Base-by-base conservation (phyloP, 805 yeast genomes). In the Ogataea wickerhamii region DNA sequence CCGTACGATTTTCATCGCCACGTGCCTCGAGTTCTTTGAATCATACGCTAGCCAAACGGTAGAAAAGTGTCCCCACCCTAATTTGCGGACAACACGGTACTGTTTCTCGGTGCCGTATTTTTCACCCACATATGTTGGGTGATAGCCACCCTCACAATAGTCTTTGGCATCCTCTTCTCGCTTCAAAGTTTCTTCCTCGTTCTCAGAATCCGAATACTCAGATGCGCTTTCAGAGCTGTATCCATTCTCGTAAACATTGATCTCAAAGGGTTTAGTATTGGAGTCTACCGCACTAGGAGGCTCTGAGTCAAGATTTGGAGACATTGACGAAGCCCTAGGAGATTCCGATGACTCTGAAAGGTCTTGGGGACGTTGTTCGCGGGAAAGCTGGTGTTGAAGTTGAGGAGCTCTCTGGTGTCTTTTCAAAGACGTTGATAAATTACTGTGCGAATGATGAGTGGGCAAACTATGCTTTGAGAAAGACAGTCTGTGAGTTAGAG, bases 51-150 rank as follows among this genome's bases (percentile, higher is more conserved):
- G 56, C 85, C 85, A 80, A n/a, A 80, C 86, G 1, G 85, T 78
- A 27, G 82, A 74, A 49, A 80, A 80, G 51, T 79, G 83, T 24
- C 87, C 86, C 83, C 83, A 78, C 3, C 87, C 87, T 6, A 80
- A 61, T 54, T 79, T 79, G 20, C 83, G 61, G 16, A 75, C 63
- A 18, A 78, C 60, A 6, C 61, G 52, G 53, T 78, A 78, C 38
- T 68, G 63, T 38, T 66, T 61, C 32, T 63, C 56, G 6, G 64
- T 53, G 27, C 74, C 75, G 49, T 76, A 75, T 12, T 60, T 53
- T 47, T 80, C 85, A 21, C 80, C 78, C 21, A 74, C 67, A 39
- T 49, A 63, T 4, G 79, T 79, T 2, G 84, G 81, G 52, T 79
- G 84, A 57, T 79, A 79, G 1, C 87, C 87, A 11, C 84, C 85